Base-by-base conservation (phyloP, 1,284 basidiomycete genomes). In the Rhodotorula sp. region DNA sequence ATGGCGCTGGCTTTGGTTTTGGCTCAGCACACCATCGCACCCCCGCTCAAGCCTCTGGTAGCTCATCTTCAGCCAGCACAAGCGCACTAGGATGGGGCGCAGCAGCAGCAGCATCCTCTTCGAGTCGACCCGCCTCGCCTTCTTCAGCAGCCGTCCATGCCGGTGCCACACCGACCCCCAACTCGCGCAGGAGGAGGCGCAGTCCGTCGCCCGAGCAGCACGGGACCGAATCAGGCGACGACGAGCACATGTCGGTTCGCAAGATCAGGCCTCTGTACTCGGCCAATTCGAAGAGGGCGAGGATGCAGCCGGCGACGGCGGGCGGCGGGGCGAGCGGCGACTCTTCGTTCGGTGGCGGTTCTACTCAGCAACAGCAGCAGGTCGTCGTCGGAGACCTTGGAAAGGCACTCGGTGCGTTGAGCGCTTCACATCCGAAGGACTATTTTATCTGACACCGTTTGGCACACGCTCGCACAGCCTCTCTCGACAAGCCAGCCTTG, bases 401-500 rank as follows among this genome's bases (percentile, higher is more conserved):
- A 48, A 76, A 76, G 45, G 70, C 72, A 1, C 60, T 76, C 45
- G 74, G 74, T 76, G 31, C 65, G 71, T 66, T 16, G 23, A 18
- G 19, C 10, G 15, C 14, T 43, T 26, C 31, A 28, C n/a, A 26
- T 45, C 7, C 19, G 7, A 1, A 15, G 18, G 12, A 6, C 23
- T 16, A 4, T 8, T 21, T 31, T 49, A 57, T 34, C 54, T 47
- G 28, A 52, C 38, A 43, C 10, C 38, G 47, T 7, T 10, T 26
- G 10, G 5, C 34, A 6, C 34, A 6, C 12, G 31, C 19, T 0
- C 18, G 15, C 21, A 8, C 66, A 74, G 72, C 72, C 15, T 72
- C 74, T 0, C 71, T 78, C n/a, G 71, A 76, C 57, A 76, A 79
- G 48, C 69, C 72, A 2, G 70, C 76, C 1, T 69, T 79, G 28